Evolutionary conservation across 2,329 filamentous ascomycete genomes (phyloP).

Genomic region (Fusarium miscanthi): DNA sequence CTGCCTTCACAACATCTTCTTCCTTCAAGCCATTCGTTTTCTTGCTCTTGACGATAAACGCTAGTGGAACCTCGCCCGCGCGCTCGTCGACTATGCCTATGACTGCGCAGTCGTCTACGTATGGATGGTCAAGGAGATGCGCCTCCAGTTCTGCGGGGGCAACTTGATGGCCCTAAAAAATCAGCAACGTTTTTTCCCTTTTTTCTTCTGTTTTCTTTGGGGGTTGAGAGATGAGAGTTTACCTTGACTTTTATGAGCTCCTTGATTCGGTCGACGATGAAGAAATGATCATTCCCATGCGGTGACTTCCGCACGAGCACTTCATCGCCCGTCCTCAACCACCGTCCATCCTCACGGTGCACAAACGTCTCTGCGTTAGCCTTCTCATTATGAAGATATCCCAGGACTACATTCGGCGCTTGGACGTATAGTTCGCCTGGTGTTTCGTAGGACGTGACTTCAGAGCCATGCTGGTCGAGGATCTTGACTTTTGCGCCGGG

Average conservation of each 20-base stretch:
- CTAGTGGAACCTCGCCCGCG: constrained; percentile 71
- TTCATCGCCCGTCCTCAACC: constrained; percentile 89
- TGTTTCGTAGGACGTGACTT: constrained; percentile 74
- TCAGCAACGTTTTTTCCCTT: not conserved
- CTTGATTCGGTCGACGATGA: constrained; percentile 80
- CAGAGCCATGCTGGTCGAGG: constrained; percentile 72
- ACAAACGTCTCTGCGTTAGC: constrained; percentile 84
- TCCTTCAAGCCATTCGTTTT: constrained; percentile 62
- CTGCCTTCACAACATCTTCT: constrained; percentile 59
- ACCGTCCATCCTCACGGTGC: constrained; percentile 67
- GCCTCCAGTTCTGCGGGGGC: constrained; percentile 83
- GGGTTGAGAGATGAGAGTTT: too few species aligned
- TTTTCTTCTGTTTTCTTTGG: too few species aligned
- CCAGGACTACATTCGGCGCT: constrained; percentile 79
- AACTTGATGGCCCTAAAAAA: constrained; percentile 74
- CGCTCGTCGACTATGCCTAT: constrained; percentile 72
- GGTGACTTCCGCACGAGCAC: constrained; percentile 73
- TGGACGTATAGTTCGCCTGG: constrained; percentile 86
- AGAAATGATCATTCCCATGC: constrained; percentile 80
- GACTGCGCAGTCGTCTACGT: constrained; percentile 79
- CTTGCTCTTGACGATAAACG: constrained; percentile 66
- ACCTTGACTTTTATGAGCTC: constrained; percentile 84
- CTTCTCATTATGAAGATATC: constrained; percentile 87
- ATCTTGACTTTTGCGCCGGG: constrained; percentile 73
- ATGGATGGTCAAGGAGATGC: constrained; percentile 76